Evolutionary conservation across 2,329 filamentous ascomycete genomes (phyloP).

Genomic region (Ambrosiella beaveri): DNA sequence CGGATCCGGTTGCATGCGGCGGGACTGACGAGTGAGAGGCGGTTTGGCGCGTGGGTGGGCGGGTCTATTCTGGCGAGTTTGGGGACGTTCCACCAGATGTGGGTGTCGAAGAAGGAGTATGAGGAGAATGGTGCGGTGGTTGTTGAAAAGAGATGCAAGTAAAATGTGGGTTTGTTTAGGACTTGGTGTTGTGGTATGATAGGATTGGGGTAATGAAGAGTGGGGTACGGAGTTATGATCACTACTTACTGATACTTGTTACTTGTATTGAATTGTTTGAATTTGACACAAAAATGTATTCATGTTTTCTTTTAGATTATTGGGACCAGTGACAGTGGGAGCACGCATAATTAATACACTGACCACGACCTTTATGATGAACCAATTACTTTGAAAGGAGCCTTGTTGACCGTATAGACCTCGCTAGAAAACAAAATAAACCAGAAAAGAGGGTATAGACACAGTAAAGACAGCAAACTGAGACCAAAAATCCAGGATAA

Average conservation of each 20-base stretch:
- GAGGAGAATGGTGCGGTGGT: constrained; percentile 84
- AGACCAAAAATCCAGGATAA: constrained; percentile 5
- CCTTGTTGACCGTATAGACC: not conserved
- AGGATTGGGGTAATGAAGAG: not conserved
- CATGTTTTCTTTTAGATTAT: not conserved
- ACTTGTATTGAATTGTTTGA: not conserved
- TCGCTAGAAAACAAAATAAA: not conserved
- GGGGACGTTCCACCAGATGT: constrained; percentile 98
- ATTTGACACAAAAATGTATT: not conserved
- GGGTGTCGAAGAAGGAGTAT: constrained; percentile 95
- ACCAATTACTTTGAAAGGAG: not conserved
- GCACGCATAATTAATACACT: not conserved
- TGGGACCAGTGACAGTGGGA: not conserved
- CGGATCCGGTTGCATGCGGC: constrained; percentile 79
- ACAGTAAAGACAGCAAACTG: constrained; percentile 6
- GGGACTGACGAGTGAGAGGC: constrained; percentile 69
- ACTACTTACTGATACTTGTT: not conserved
- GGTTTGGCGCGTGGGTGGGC: constrained; percentile 90
- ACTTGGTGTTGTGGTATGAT: not conserved
- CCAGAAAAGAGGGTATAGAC: constrained; percentile 8
- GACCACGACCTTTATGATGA: not conserved
- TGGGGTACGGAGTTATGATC: constrained; percentile 4
- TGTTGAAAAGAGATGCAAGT: constrained; percentile 95
- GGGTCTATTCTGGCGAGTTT: constrained; percentile 89
- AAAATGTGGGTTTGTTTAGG: not conserved